phyloP scores from a whole-genome alignment of 1,284 basidiomycete genomes.

The Pseudozyma hubeiensis region DNA sequence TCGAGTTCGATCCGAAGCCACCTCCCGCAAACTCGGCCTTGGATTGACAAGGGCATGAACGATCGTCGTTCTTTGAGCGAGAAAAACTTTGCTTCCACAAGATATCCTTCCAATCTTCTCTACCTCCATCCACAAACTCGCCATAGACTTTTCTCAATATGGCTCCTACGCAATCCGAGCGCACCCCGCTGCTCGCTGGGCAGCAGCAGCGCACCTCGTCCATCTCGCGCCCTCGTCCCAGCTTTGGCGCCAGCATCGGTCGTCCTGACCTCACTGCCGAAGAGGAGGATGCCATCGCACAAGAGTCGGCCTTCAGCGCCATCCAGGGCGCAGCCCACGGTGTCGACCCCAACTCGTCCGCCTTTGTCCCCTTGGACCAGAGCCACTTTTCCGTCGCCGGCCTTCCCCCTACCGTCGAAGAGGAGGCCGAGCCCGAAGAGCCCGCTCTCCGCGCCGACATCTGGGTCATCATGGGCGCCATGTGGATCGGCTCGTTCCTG shows the following conservation, averaged over 20 bases:
- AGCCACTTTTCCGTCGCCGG: constrained; percentile 58
- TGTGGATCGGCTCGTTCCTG: constrained; percentile 67
- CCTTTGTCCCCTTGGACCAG: constrained; percentile 62
- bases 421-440: constrained; percentile 41
- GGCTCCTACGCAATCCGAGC: constrained; percentile 42
- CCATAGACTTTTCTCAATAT: constrained; percentile 5
- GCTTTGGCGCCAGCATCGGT: constrained; percentile 50
- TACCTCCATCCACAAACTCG: background rate
- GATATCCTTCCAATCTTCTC: constrained; percentile 5
- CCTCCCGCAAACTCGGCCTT: constrained; percentile 1
- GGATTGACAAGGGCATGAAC: too few relatives aligned
- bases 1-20: background rate
- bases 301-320: constrained; percentile 64
- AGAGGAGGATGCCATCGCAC: constrained; percentile 60
- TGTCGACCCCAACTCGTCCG: constrained; percentile 66
- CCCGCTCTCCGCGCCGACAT: constrained; percentile 52
- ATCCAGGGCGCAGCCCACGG: constrained; percentile 63
- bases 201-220: constrained; percentile 28
- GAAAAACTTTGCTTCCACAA: too few relatives aligned
- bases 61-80: too few relatives aligned
- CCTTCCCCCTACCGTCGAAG: constrained; percentile 34
- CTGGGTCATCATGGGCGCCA: constrained; percentile 64
- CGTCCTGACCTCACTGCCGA: constrained; percentile 46
- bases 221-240: constrained; percentile 41
- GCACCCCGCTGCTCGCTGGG: constrained; percentile 50